Percentiles rank a stretch among this genome's conserved stretches.
Evolutionary conservation across 768 basidiomycete genomes (phyloP).

Genomic region (Strobilomyces echinocephalus): DNA sequence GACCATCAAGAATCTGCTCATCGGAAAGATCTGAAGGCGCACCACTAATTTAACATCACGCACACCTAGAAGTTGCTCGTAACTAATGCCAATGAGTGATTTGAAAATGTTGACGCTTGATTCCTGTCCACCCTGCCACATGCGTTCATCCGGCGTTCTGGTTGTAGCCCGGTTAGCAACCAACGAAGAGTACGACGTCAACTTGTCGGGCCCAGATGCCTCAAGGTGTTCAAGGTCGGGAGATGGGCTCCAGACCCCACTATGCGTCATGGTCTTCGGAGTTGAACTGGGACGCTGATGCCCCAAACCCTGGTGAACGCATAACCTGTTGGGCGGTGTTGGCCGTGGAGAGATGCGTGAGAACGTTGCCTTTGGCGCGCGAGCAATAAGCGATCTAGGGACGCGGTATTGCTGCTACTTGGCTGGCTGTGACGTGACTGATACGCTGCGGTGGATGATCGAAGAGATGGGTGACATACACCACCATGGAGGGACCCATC

Average conservation of each 20-base stretch:
- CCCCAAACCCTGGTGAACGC: not conserved
- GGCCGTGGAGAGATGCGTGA: not conserved
- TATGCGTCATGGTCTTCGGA: not conserved
- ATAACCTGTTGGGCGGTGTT: not conserved
- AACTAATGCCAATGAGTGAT: not conserved
- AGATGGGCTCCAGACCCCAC: not conserved
- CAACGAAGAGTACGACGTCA: not conserved
- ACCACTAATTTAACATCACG: not conserved
- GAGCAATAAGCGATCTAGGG: not conserved
- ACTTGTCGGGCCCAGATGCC: not conserved
- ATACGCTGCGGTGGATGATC: not conserved
- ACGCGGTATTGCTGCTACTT: not conserved
- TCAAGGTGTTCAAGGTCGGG: not conserved
- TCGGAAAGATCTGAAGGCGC: slow-evolving; percentile 71
- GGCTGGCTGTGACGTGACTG: not conserved
- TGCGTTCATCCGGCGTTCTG: not conserved
- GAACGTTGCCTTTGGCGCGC: not conserved
- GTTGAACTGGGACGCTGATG: not conserved
- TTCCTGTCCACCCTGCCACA: not conserved
- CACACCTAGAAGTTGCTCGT: not conserved
- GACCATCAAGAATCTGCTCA: slow-evolving; percentile 73
- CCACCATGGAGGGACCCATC: not conserved
- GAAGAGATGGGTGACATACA: not conserved
- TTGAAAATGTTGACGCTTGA: not conserved
- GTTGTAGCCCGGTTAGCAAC: not conserved